These are phyloP conservation scores for Stylonectria norvegica DNA, from an alignment of 2,329 filamentous ascomycete species.

Conservation along the genomic window DNA sequence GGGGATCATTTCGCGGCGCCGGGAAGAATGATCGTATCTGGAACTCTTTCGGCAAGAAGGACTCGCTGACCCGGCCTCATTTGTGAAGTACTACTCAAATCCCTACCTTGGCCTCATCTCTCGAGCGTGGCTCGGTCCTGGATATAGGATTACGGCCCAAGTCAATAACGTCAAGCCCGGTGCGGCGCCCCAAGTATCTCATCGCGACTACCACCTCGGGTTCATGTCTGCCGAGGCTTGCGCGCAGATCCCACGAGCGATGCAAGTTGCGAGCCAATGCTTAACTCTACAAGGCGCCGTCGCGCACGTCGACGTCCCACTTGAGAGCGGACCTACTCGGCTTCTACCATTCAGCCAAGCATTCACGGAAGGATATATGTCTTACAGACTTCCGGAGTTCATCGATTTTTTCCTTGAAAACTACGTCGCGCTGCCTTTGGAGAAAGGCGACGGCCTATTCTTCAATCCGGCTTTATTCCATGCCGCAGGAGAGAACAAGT, in stretches of 20 bases:
- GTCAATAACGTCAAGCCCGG: slow-evolving; percentile 61
- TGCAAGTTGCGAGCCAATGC: slow-evolving; percentile 53
- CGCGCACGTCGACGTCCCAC: slow-evolving; percentile 59
- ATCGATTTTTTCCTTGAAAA: slow-evolving; percentile 50
- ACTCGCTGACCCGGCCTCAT: slow-evolving; percentile 47
- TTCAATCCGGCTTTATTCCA: slow-evolving; percentile 64
- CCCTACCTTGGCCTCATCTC: slow-evolving; percentile 53
- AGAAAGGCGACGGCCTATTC: slow-evolving; percentile 58
- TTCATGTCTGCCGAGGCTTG: slow-evolving; percentile 52
- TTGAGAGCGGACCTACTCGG: slow-evolving; percentile 56
- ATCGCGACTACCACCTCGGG: slow-evolving; percentile 63
- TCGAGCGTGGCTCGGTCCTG: slow-evolving; percentile 56
- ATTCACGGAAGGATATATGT: slow-evolving; percentile 55
- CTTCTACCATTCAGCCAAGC: slow-evolving; percentile 59
- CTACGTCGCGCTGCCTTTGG: slow-evolving; percentile 51
- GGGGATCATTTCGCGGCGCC: slow-evolving; percentile 60
- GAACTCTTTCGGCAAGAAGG: slow-evolving; percentile 65
- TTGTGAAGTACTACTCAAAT: slow-evolving; percentile 57
- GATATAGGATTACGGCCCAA: slow-evolving; percentile 58
- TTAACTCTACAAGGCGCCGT: slow-evolving; percentile 62
- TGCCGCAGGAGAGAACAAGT: slow-evolving; percentile 56
- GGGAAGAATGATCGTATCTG: slow-evolving; percentile 60
- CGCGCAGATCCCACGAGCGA: slow-evolving; percentile 46
- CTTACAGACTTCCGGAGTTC: slow-evolving; percentile 53
- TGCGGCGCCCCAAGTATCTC: slow-evolving; percentile 53